Percentiles rank a stretch among this genome's conserved stretches.
Evolutionary conservation across 768 basidiomycete species (phyloP).

Genomic region (Kwoniella sp.): DNA sequence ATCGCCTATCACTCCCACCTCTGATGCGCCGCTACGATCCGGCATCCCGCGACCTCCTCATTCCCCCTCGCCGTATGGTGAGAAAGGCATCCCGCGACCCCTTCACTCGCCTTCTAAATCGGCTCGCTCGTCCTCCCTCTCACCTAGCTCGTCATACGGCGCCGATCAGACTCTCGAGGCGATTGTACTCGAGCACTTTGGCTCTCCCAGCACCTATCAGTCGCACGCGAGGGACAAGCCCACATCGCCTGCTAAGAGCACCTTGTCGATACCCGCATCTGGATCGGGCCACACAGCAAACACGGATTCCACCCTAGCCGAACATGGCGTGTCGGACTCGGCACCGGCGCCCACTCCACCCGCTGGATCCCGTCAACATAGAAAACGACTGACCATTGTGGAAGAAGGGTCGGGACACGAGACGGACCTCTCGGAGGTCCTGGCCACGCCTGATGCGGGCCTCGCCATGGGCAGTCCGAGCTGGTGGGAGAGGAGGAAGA

Average conservation of each 20-base stretch:
- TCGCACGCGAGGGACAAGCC: not conserved
- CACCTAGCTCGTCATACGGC: constrained; percentile 5
- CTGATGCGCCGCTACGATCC: too few relatives aligned
- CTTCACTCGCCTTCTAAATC: constrained; percentile 12
- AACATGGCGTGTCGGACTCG: not conserved
- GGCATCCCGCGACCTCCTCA: constrained; percentile 7
- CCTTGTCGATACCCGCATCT: not conserved
- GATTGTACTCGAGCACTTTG: constrained; percentile 5
- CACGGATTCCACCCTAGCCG: not conserved
- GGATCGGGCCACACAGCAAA: not conserved
- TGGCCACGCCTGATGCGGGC: not conserved
- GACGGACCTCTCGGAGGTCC: constrained; percentile 19
- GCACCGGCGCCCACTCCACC: not conserved
- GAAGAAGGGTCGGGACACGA: constrained; percentile 19
- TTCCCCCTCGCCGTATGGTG: too few relatives aligned
- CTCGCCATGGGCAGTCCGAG: constrained; percentile 2
- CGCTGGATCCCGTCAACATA: not conserved
- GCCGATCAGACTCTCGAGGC: constrained; percentile 9
- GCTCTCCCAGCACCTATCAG: constrained; percentile 3
- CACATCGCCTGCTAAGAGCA: not conserved
- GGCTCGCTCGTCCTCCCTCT: not conserved
- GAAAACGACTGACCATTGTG: constrained; percentile 4
- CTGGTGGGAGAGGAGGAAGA: constrained; percentile 28
- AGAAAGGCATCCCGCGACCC: constrained; percentile 5
- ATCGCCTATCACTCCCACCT: constrained; percentile 7